Base-by-base conservation (phyloP, 2,329 filamentous ascomycete genomes). In the Neonectria coccinea region DNA sequence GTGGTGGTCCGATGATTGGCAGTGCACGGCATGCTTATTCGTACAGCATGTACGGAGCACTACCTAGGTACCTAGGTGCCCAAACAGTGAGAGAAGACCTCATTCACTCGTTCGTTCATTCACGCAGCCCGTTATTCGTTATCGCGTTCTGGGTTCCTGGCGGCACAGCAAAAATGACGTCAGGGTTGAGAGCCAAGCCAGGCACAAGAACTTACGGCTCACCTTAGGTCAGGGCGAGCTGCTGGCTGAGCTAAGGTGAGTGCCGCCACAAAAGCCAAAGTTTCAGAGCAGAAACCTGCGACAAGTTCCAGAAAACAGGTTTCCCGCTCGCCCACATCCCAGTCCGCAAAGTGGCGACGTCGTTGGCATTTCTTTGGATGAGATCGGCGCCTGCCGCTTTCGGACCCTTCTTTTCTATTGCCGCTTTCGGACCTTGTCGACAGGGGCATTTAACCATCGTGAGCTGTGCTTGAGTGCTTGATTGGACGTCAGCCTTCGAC, bases 231-330 rank as follows among this genome's bases (percentile, higher is more conserved):
- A 39, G 14, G 16, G 14, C 14, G 36, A n/a, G 36, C 36, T 39
- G 36, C 36, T 16, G 16, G 7, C 36, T 36, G 33, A 42, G 16
- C 39, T 20, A 42, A 20, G 14, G 8, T 20, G 10, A 20, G 16
- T 6, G 25, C 25, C 5, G 25, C 25, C 5, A 3, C 25, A 33
- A 33, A 7, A 12, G 29, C 6, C 47, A 56, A 58, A 57, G 70
- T 72, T 73, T 73, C 67, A 72, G 62, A 67, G 45, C 55, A 36
- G 50, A 60, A 66, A 55, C 56, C 50, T 62, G 57, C 61, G 64
- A 65, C 66, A 61, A 25, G 50, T 72, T 66, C 47, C 52, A 67
- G 66, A 67, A 70, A 73, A 69, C 66, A 56, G 59, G 66, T 65
- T 73, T 73, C 68, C 66, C 60, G 54, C 20, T 45, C 61, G 59